Evolutionary conservation across 495 filamentous ascomycete species (phyloP), one percentile per base, ranked within the genome.

Genomic region (Lentithecium fluviatile): DNA sequence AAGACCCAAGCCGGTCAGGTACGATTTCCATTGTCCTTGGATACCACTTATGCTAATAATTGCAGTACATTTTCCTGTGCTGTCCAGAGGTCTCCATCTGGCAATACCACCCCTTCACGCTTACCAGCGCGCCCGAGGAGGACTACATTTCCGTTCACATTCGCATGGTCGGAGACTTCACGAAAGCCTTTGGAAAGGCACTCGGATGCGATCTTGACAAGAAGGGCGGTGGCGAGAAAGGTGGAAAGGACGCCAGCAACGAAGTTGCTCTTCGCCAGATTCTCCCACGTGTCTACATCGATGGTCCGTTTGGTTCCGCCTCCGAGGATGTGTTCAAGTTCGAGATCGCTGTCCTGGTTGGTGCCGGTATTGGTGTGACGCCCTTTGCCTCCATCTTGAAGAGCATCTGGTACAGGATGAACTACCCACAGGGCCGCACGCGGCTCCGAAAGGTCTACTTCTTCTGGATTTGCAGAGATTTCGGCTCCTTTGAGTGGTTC

Each of bases 361-460:
- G 86, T 64, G 83, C 85, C 25, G 87, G 87, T 72, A 88, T 88
- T 62, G 86, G 86, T 71, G 85, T 89, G 7, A 88, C 86, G 25
- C 83, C 85, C 6, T 90, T 88, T 69, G 87, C 87, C 25, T 88
- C 87, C 1, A 88, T 90, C 67, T 73, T 91, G 67, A 91, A 91
- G 77, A 88, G 85, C 56, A 89, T 91, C 72, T 91, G 88, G 88
- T 91, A 90, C 72, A 80, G 87, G n/a, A 88, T 88, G 81, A 89
- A 89, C 77, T 89, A 86, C 72, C 85, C 87, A 12, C 82, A 87
- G 71, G 83, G 88, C 74, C 84, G 84, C 73, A 89, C 85, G 17
- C 77, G 84, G 29, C 78, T 91, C 29, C 78, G 85, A 56, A 91
- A 90, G 72, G 86, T 91, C 32, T 91, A 90, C 76, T 90, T 91